Base-by-base conservation (phyloP, 768 basidiomycete species). In the Pluteus cervinus region DNA sequence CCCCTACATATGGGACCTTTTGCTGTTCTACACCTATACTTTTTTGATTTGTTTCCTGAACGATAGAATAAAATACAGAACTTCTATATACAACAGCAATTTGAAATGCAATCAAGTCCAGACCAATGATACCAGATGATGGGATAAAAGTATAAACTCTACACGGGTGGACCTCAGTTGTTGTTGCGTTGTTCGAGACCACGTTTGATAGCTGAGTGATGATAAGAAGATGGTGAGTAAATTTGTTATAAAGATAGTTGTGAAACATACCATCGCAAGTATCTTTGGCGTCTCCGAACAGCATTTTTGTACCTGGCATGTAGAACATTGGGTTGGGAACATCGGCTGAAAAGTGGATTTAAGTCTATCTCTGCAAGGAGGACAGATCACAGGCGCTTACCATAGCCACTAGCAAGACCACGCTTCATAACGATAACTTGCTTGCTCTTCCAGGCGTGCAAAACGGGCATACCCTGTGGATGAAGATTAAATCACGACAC, bases 241-340 rank as follows among this genome's bases (percentile, higher is more conserved):
- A 29, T 7, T 15, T 14, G 21, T 24, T 21, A 33, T 12, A 40
- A 17, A 33, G 7, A 20, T 22, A 39, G 32, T 2, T 10, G 15
- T 16, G 10, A 11, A 42, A 46, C 65, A 47, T 42, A 83, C 85
- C 88, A 57, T 92, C 90, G 49, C 89, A 91, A 21, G 83, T 86
- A 50, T 86, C 84, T 54, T 89, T 90, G 23, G 90, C 90, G 57
- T 92, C 90, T 29, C 90, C 89, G 49, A 92, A 92, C 44, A 92
- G 50, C 90, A 92, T 92, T 63, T 81, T 86, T 16, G 89, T 85
- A 30, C 82, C 81, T 15, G 81, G 76, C 82, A 89, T 87, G 60
- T 86, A 92, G 69, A 92, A 92, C 82, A 92, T 85, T 14, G 89
- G 89, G 55, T 92, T 92, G 8, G 86, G 89, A 7, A 91, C 88